These are phyloP conservation scores for Triglochin maritima DNA, from an alignment of 106 monocot genomes.

Conservation along the genomic window DNA sequence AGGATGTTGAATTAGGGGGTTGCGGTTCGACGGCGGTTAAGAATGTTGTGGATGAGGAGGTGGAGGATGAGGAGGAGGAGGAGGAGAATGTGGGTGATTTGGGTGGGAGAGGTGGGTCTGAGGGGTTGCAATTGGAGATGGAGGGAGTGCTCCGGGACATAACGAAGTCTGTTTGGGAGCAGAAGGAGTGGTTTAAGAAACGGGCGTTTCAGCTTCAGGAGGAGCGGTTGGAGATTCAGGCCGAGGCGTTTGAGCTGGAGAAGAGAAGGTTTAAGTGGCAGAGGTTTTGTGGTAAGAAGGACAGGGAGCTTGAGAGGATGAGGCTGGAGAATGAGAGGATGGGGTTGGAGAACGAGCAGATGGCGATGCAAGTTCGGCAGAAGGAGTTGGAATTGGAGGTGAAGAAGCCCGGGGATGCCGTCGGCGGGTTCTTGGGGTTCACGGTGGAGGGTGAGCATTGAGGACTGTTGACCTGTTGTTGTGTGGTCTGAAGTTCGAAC, in stretches of 20 bases:
- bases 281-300: constrained; percentile 62
- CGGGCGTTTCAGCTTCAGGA: constrained; percentile 27
- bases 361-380: constrained; percentile 31
- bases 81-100: constrained; percentile 1
- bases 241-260: constrained; percentile 40
- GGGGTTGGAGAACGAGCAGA: constrained; percentile 45
- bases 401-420: neutral
- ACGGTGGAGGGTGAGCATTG: neutral
- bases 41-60: constrained; percentile 6
- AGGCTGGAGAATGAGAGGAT: constrained; percentile 44
- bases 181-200: constrained; percentile 24
- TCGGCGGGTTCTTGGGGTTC: too few species aligned
- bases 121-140: constrained; percentile 22
- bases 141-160: constrained; percentile 21
- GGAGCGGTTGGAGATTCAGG: constrained; percentile 31
- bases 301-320: constrained; percentile 53
- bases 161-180: constrained; percentile 13
- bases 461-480: neutral
- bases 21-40: neutral
- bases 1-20: constrained; percentile 6
- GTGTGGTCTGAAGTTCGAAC: too few species aligned
- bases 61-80: constrained; percentile 17
- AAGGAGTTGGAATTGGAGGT: constrained; percentile 41
- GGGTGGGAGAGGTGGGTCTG: neutral
- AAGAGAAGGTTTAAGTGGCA: constrained; percentile 52